These are phyloP conservation scores for Phytophthora multivora DNA, from an alignment of 352 stramenopile species.

Conservation along the genomic window DNA sequence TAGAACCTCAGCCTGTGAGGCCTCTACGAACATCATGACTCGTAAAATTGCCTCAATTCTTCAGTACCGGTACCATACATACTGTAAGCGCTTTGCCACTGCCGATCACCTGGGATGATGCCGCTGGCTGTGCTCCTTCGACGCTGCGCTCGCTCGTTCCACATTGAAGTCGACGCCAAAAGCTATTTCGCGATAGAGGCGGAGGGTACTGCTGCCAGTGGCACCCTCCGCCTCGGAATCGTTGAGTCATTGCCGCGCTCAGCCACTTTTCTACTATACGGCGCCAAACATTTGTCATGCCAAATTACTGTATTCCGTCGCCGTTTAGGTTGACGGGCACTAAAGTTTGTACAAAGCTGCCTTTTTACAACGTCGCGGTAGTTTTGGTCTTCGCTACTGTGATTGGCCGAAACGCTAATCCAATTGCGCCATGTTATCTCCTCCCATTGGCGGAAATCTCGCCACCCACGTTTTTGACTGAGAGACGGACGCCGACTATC, in stretches of 20 bases:
- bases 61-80: no score
- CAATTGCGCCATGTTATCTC: neutral
- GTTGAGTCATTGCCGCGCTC: neutral
- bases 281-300: neutral
- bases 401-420: slow-evolving; percentile 14
- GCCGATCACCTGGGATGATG: slow-evolving; percentile 12
- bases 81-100: neutral
- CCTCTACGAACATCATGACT: neutral
- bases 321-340: no score
- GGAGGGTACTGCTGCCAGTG: no score
- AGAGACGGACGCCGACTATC: slow-evolving; percentile 16
- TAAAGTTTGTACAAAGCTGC: neutral
- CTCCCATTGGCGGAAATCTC: slow-evolving; percentile 16
- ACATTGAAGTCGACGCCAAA: slow-evolving; percentile 19
- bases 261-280: slow-evolving; percentile 7
- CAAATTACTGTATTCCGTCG: neutral
- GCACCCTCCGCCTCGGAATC: slow-evolving; percentile 1
- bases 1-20: neutral
- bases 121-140: slow-evolving; percentile 17
- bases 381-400: neutral
- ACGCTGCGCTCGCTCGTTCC: slow-evolving; percentile 6
- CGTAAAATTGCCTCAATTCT: neutral
- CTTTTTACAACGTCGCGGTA: slow-evolving; percentile 9
- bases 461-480: slow-evolving; percentile 8
- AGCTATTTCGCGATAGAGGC: slow-evolving; percentile 9